Conservation (phyloP, 1,284 basidiomycete genomes). For the Trametes polyzona region DNA sequence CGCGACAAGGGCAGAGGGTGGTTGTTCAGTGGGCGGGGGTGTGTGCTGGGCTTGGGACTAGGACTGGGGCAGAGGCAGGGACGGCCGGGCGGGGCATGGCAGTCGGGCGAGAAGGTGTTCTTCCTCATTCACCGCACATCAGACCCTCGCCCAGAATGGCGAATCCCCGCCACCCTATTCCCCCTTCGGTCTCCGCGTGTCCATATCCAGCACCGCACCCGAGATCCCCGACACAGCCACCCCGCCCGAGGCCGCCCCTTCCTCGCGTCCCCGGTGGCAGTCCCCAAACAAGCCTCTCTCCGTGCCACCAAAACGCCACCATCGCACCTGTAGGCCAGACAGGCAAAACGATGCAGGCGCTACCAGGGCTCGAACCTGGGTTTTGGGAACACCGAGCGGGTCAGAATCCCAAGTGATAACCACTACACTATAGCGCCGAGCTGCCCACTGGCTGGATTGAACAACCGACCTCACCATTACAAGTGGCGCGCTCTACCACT, state of each 20-base stretch:
- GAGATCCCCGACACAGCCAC: conserved; percentile 4
- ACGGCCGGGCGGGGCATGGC: conserved; percentile 6
- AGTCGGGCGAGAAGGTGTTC: neutral
- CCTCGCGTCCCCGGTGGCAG: conserved; percentile 3
- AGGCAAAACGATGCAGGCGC: conserved; percentile 5
- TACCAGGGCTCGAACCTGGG: conserved; percentile 20
- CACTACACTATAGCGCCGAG: conserved; percentile 18
- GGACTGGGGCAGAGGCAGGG: neutral
- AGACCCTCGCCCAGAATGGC: neutral
- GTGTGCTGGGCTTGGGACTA: neutral
- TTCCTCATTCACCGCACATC: conserved; percentile 6
- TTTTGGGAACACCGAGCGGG: conserved; percentile 16
- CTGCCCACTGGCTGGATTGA: conserved; percentile 14
- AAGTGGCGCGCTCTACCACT: conserved; percentile 12
- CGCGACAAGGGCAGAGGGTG: conserved; percentile 3
- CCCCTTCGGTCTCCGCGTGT: conserved; percentile 2
- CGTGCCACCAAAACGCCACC: no score
- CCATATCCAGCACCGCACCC: neutral
- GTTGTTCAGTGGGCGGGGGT: no score
- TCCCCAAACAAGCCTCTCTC: no score
- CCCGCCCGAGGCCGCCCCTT: conserved; percentile 12
- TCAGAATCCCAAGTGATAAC: conserved; percentile 22
- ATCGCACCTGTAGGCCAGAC: no score
- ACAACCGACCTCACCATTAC: conserved; percentile 15
- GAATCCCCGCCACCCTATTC: conserved; percentile 7